phyloP scores from a whole-genome alignment of 805 yeast genomes.

The Millerago galiae region DNA sequence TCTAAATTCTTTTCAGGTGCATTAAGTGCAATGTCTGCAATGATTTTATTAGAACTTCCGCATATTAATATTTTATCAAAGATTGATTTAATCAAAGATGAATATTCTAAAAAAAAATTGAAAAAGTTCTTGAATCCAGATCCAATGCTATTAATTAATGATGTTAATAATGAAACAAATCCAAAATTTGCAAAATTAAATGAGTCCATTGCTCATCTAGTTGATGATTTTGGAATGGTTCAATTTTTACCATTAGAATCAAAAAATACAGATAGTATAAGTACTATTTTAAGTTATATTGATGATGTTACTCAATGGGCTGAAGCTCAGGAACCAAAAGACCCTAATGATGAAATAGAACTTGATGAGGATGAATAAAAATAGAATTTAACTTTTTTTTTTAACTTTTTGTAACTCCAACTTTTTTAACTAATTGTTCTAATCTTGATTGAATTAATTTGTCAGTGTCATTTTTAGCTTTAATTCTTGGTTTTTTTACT shows the following conservation, averaged over 20 bases:
- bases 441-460: conserved; percentile 17
- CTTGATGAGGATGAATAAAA: conserved; percentile 45
- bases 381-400: background rate
- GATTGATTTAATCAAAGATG: conserved; percentile 77
- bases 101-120: conserved; percentile 65
- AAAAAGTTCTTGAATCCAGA: conserved; percentile 89
- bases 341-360: conserved; percentile 74
- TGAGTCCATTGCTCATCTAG: conserved; percentile 77
- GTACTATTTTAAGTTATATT: conserved; percentile 80
- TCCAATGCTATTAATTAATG: conserved; percentile 60
- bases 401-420: conserved; percentile 12
- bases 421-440: conserved; percentile 16
- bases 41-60: conserved; percentile 92
- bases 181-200: conserved; percentile 68
- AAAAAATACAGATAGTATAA: conserved; percentile 66
- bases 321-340: conserved; percentile 94
- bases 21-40: conserved; percentile 94
- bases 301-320: conserved; percentile 99
- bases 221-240: conserved; percentile 98
- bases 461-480: conserved; percentile 10
- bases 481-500: conserved; percentile 8
- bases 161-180: conserved; percentile 43
- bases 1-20: conserved; percentile 95
- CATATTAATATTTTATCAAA: conserved; percentile 89
- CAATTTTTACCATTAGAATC: conserved; percentile 89